Conservation (phyloP, 202 grass and related monocot genomes). For the Zizania palustris region DNA sequence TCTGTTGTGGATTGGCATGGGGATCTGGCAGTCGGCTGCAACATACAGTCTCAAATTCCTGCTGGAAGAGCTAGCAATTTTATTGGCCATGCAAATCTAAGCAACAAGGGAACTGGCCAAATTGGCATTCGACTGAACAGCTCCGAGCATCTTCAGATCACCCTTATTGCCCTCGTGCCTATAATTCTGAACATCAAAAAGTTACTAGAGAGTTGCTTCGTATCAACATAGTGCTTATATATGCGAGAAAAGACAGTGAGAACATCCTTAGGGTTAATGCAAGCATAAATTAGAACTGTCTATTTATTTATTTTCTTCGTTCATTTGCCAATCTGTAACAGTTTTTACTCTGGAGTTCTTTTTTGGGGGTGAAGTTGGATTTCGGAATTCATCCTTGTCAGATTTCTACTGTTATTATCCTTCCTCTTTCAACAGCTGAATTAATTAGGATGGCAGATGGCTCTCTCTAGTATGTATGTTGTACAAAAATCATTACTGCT, state of each 20-base stretch:
- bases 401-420: neutral
- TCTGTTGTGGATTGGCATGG: conserved; percentile 93
- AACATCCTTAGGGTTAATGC: conserved; percentile 26
- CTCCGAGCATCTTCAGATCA: conserved; percentile 84
- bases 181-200: conserved; percentile 63
- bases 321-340: conserved; percentile 37
- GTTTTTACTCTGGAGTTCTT: neutral
- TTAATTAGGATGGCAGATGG: neutral
- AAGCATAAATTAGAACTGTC: conserved; percentile 43
- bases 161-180: conserved; percentile 72
- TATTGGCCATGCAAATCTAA: conserved; percentile 68
- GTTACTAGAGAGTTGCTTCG: conserved; percentile 49
- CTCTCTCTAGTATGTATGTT: neutral
- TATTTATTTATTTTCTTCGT: conserved; percentile 31
- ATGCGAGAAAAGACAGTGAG: conserved; percentile 10
- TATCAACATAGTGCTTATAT: conserved; percentile 28
- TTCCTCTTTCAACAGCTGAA: neutral
- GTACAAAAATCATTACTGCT: neutral
- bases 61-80: conserved; percentile 77
- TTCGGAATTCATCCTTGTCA: too few species aligned
- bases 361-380: conserved; percentile 16
- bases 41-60: conserved; percentile 79
- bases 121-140: conserved; percentile 84
- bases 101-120: conserved; percentile 85
- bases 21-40: conserved; percentile 76